Evolutionary conservation across 805 yeast species (phyloP).

Genomic region (Kodamaea jinghongensis): DNA sequence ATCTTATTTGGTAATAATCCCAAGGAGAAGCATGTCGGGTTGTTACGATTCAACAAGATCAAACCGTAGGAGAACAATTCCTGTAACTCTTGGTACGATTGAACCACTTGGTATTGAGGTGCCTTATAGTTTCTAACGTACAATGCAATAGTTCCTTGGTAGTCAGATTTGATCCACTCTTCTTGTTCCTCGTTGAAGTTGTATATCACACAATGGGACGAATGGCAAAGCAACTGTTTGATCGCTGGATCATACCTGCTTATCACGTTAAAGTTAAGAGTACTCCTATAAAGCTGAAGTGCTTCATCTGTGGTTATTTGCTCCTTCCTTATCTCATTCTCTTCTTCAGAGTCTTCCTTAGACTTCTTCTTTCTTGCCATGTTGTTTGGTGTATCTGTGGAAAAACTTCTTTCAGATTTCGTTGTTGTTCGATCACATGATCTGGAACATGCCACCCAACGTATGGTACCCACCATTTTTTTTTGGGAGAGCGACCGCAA

Average conservation of each 20-base stretch:
- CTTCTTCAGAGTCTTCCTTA: constrained; percentile 18
- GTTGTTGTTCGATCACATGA: background rate
- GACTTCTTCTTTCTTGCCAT: constrained; percentile 11
- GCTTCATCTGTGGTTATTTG: constrained; percentile 45
- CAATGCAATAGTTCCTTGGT: constrained; percentile 66
- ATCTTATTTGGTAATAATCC: constrained; percentile 62
- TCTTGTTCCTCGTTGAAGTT: constrained; percentile 53
- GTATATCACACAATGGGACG: constrained; percentile 72
- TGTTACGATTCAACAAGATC: constrained; percentile 63
- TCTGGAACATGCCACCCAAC: too few relatives aligned
- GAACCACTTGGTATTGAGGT: constrained; percentile 16
- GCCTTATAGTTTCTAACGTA: constrained; percentile 50
- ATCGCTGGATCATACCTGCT: constrained; percentile 73
- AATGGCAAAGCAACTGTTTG: constrained; percentile 61
- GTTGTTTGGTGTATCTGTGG: background rate
- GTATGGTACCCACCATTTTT: too few relatives aligned
- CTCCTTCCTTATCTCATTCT: constrained; percentile 49
- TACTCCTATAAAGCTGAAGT: constrained; percentile 60
- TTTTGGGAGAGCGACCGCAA: background rate
- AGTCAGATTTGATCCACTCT: constrained; percentile 71
- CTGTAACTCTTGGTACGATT: constrained; percentile 32
- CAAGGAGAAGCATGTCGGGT: constrained; percentile 68
- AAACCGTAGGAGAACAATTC: constrained; percentile 62
- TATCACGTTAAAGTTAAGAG: constrained; percentile 72
- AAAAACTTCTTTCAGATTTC: too few relatives aligned